Evolutionary conservation across 768 basidiomycete genomes (phyloP).

Genomic region (Suillus spraguei): DNA sequence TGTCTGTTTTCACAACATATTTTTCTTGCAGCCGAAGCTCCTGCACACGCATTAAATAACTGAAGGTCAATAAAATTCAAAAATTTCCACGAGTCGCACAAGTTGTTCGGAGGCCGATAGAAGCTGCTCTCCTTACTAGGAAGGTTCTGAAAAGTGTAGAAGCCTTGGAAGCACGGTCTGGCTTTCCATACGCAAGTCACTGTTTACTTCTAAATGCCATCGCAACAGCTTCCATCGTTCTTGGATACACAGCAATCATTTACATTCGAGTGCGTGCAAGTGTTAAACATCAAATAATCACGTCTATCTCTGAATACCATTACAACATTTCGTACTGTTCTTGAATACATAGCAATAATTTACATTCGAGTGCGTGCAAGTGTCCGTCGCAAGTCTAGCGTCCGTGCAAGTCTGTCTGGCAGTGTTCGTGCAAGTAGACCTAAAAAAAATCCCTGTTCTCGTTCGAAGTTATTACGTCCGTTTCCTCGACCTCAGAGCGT

Average conservation of each 20-base stretch:
- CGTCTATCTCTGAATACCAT: neutral
- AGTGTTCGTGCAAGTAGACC: neutral
- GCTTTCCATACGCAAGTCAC: neutral
- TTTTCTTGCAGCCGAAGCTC: too few relatives aligned
- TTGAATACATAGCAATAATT: neutral
- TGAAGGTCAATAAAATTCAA: too few relatives aligned
- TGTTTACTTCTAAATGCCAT: neutral
- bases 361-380: neutral
- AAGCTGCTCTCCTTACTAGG: too few relatives aligned
- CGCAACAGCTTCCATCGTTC: neutral
- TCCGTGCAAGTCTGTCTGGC: neutral
- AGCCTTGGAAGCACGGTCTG: too few relatives aligned
- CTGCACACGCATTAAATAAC: too few relatives aligned
- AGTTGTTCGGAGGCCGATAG: too few relatives aligned
- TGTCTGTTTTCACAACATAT: too few relatives aligned
- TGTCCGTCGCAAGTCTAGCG: neutral
- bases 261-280: neutral
- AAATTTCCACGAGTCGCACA: too few relatives aligned
- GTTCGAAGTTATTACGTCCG: neutral
- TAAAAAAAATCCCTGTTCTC: neutral
- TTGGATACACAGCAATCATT: neutral
- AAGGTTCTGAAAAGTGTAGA: too few relatives aligned
- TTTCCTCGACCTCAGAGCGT: neutral
- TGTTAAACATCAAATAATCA: neutral
- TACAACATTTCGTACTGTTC: neutral